Conservation (phyloP, 441 rosid genomes). For the Pelargonium cotyledonis region DNA sequence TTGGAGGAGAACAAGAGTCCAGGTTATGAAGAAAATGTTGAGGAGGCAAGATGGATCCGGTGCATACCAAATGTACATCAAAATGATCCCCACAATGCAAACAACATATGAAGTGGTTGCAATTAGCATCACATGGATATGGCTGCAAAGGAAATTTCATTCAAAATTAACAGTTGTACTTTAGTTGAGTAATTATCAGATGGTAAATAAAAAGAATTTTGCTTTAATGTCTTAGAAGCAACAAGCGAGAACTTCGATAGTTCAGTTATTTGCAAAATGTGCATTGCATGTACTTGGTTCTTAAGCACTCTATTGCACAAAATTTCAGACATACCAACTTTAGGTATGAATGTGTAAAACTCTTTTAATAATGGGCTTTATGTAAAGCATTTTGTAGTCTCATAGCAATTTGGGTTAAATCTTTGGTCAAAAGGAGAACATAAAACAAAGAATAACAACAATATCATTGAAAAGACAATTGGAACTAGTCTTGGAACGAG, state of each 20-base stretch:
- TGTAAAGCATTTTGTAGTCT: background rate
- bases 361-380: background rate
- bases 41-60: conserved; percentile 82
- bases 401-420: background rate
- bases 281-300: background rate
- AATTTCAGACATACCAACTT: background rate
- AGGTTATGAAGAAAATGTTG: conserved; percentile 86
- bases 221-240: background rate
- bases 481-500: background rate
- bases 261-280: background rate
- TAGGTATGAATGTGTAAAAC: background rate
- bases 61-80: conserved; percentile 95
- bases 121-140: conserved; percentile 56
- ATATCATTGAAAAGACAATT: background rate
- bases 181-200: too few relatives aligned
- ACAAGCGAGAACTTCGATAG: background rate
- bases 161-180: conserved; percentile 3
- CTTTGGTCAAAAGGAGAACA: background rate
- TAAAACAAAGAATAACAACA: background rate
- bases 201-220: background rate
- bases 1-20: conserved; percentile 88
- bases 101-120: conserved; percentile 65
- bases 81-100: conserved; percentile 68
- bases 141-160: conserved; percentile 42
- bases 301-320: background rate